Evolutionary conservation across 805 yeast species (phyloP), one percentile per base, ranked within the genome.

Genomic region (Candida adriatica): DNA sequence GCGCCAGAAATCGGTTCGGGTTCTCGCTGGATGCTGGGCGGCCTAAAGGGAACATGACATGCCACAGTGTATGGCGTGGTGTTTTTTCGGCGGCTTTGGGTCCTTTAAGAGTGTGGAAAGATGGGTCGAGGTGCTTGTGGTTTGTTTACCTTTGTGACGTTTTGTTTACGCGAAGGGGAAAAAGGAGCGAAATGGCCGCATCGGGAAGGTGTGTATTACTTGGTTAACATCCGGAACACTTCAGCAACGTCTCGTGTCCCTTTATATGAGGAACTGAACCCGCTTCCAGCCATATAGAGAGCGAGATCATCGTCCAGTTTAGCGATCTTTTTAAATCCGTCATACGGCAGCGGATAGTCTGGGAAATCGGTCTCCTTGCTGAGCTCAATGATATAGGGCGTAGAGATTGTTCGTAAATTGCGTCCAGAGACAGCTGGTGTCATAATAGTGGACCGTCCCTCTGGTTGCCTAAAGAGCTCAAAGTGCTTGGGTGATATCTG

Each of bases 1-100:
- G 65, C 29, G 41, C 49, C 26, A 45, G 46, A 35, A 49, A 53
- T 8, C 45, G 53, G 34, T 39, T 42, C n/a, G n/a, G n/a, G n/a
- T n/a, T n/a, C n/a, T n/a, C n/a, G n/a, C n/a, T n/a, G n/a, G n/a
- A n/a, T n/a, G n/a, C n/a, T n/a, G 22, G 22, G 22, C 10, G 22
- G 22, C 10, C 10, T 8, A 11, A 19, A 19, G 22, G 22, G 22
- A 11, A 19, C 8, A 19, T 11, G 22, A 19, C 22, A 19, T n/a
- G n/a, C 22, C 22, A 8, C 10, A 19, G 22, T 8, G 22, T 19
- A 8, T 19, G 10, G 22, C 8, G 10, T 19, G 11, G 8, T 19
- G 22, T 19, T 8, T 19, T 19, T 19, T 11, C 11, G 22, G 22
- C 22, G 22, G 22, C 11, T 19, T 19, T 19, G 11, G 22, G 11